Base-by-base conservation (phyloP, 2,329 filamentous ascomycete species). In the Cryoendolithus antarcticus region DNA sequence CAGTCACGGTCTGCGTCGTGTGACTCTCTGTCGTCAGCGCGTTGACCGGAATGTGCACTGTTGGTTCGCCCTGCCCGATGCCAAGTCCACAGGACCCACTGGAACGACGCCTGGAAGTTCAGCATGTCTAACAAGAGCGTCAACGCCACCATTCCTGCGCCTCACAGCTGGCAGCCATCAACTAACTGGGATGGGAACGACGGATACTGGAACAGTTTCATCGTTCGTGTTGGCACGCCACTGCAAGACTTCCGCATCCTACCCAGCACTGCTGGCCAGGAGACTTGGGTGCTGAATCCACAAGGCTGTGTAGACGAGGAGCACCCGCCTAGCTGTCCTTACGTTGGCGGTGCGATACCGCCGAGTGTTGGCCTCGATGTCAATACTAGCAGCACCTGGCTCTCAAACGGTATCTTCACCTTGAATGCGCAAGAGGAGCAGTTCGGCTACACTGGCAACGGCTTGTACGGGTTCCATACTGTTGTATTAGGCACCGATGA, bases 381-480 rank as follows among this genome's bases (percentile, higher is more conserved):
- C 9, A 58, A 60, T 39, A 41, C 50, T 9, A 61, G 56, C 15
- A 48, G 40, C 6, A 57, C 56, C 7, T 63, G 59, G 57, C 31
- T 52, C 5, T 39, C 50, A 9, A 53, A 49, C 34, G 61, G 59
- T 12, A 42, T 53, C 24, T 63, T 59, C 42, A 44, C 45, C 2
- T 43, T 62, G 9, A 49, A 54, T 31, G 41, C 57, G 7, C 53
- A 59, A 37, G 44, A 49, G 38, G 39, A 42, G 6, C 41, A 46
- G 9, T 39, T 62, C 15, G 57, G 54, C n/a, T 47, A 54, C 36
- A 44, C 32, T 7, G 55, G 47, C 5, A 53, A 55, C 38, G 62
- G 55, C 1, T 30, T 51, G 2, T 64, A 57, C 38, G 62, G 62
- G 6, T 56, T 48, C 35, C 61, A 63, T 33, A 57, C 49, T 8